phyloP scores from a whole-genome alignment of 2,329 filamentous ascomycete genomes.

The Epichloe baconii region DNA sequence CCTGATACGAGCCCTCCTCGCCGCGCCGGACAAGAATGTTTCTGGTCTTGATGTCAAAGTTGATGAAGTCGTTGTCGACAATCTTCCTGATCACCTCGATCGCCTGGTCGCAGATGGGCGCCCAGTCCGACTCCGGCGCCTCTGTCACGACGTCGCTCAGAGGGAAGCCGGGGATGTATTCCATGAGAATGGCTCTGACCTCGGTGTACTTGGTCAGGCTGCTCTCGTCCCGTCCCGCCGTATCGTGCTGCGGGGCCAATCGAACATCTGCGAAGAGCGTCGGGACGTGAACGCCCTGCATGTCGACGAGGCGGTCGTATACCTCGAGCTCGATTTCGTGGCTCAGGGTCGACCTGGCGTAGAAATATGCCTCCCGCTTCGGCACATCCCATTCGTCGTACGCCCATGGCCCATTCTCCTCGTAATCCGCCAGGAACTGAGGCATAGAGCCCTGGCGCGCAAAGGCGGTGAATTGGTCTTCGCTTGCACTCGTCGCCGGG shows the following conservation, averaged over 20 bases:
- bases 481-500: background rate
- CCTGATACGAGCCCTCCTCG: background rate
- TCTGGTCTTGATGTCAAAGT: background rate
- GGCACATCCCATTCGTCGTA: background rate
- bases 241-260: background rate
- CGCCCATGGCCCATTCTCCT: background rate
- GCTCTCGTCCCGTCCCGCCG: background rate
- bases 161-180: background rate
- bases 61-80: background rate
- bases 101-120: background rate
- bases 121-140: background rate
- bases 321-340: background rate
- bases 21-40: background rate
- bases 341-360: background rate
- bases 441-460: background rate
- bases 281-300: background rate
- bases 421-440: background rate
- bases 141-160: background rate
- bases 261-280: background rate
- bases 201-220: background rate
- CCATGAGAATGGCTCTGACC: background rate
- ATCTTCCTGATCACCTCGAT: background rate
- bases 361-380: background rate
- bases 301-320: background rate
- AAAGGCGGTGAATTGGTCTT: background rate